These are phyloP conservation scores for Nannochloris sp. DNA, from an alignment of 139 green algal genomes.

Conservation along the genomic window DNA sequence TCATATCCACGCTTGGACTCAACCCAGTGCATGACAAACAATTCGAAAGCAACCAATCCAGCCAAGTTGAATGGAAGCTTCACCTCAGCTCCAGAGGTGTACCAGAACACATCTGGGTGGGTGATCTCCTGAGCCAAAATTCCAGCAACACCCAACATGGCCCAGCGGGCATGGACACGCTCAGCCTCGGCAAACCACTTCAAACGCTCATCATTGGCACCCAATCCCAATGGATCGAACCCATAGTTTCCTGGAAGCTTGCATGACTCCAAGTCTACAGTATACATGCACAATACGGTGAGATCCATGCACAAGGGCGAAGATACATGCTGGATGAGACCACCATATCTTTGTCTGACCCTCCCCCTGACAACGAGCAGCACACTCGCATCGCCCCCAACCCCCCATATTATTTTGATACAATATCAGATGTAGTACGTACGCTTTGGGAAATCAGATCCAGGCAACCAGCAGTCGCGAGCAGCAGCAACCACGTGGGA, in stretches of 20 bases:
- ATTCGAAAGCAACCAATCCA: conserved; percentile 72
- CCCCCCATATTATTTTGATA: neutral
- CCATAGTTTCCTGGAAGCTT: conserved; percentile 40
- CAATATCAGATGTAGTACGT: neutral
- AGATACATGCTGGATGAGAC: too few relatives aligned
- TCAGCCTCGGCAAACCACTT: conserved; percentile 52
- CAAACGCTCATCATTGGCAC: conserved; percentile 44
- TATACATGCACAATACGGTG: neutral
- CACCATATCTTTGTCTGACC: too few relatives aligned
- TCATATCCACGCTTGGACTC: conserved; percentile 69
- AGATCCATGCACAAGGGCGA: too few relatives aligned
- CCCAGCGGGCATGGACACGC: conserved; percentile 75
- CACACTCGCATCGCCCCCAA: neutral
- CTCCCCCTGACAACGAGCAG: neutral
- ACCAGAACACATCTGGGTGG: conserved; percentile 27
- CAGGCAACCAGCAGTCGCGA: conserved; percentile 22
- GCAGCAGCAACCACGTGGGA: conserved; percentile 6
- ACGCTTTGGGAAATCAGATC: conserved; percentile 5
- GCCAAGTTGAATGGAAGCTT: conserved; percentile 59
- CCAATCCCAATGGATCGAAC: conserved; percentile 64
- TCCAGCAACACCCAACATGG: conserved; percentile 81
- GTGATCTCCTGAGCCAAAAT: conserved; percentile 62
- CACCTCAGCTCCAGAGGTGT: conserved; percentile 30
- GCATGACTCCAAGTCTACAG: conserved; percentile 25
- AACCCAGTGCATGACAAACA: conserved; percentile 80